A percentile compares a stretch with the other conserved stretches of the same genome.
Evolutionary conservation across 345 rosid genomes (phyloP).

Genomic region (Syzygium oleosum): DNA sequence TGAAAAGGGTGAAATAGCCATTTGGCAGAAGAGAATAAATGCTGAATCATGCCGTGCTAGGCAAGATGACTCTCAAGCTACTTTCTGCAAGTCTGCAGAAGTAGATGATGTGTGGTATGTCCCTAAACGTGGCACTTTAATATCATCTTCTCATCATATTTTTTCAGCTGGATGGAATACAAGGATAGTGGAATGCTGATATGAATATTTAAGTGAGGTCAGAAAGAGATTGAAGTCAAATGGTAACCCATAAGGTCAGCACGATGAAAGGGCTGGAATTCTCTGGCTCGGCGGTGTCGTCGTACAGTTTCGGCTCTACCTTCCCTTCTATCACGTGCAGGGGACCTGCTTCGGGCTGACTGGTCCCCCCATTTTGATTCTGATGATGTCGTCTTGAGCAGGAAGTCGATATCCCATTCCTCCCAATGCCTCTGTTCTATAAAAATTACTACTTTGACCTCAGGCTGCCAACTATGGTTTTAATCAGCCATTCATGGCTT

Average conservation of each 20-base stretch:
- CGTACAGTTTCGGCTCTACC: neutral
- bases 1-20: conserved; percentile 86
- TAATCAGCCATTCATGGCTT: neutral
- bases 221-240: neutral
- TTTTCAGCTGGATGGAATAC: neutral
- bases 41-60: conserved; percentile 46
- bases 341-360: neutral
- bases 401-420: too few relatives aligned
- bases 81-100: conserved; percentile 65
- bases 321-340: neutral
- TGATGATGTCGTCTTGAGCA: too few relatives aligned
- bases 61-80: conserved; percentile 57
- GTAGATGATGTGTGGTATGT: conserved; percentile 81
- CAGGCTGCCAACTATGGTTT: too few relatives aligned
- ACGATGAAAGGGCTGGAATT: neutral
- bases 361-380: neutral
- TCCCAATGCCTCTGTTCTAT: too few relatives aligned
- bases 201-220: neutral
- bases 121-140: neutral
- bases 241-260: neutral
- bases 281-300: neutral
- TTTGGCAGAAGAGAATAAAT: conserved; percentile 84
- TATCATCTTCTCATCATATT: neutral
- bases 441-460: too few relatives aligned
- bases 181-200: neutral